Conservation (phyloP, 331 rosid species). For the Telfairia occidentalis region DNA sequence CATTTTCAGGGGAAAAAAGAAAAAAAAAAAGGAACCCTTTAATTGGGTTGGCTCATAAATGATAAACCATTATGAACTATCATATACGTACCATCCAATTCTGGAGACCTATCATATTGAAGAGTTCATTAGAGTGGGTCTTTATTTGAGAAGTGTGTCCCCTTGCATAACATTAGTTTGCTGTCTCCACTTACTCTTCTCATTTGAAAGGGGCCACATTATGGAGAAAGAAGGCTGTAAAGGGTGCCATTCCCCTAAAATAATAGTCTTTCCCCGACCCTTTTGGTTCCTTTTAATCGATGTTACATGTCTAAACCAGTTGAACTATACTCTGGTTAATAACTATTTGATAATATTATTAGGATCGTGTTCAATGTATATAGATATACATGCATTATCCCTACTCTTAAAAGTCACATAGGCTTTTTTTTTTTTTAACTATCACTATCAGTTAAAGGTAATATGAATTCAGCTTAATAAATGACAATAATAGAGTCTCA, state of each 20-base stretch:
- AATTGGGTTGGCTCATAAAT: background rate
- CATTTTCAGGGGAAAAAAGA: too few relatives aligned
- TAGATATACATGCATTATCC: background rate
- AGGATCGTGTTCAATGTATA: background rate
- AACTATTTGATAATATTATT: background rate
- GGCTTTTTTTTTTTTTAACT: too few relatives aligned
- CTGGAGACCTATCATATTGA: background rate
- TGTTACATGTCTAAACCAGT: too few relatives aligned
- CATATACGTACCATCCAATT: background rate
- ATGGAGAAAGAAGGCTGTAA: background rate
- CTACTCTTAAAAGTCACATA: too few relatives aligned
- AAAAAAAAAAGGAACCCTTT: too few relatives aligned
- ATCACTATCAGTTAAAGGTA: background rate
- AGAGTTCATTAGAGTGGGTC: background rate
- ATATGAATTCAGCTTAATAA: background rate
- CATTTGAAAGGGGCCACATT: slow-evolving; percentile 4
- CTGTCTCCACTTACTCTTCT: background rate
- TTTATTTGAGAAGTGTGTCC: background rate
- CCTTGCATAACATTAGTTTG: background rate
- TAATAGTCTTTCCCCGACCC: background rate
- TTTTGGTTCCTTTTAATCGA: too few relatives aligned
- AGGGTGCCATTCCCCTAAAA: background rate
- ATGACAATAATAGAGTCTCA: background rate
- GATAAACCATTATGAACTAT: background rate
- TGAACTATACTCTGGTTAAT: too few relatives aligned